phyloP scores from a whole-genome alignment of 169 alveolate species.

The Plasmodium reichenowi region DNA sequence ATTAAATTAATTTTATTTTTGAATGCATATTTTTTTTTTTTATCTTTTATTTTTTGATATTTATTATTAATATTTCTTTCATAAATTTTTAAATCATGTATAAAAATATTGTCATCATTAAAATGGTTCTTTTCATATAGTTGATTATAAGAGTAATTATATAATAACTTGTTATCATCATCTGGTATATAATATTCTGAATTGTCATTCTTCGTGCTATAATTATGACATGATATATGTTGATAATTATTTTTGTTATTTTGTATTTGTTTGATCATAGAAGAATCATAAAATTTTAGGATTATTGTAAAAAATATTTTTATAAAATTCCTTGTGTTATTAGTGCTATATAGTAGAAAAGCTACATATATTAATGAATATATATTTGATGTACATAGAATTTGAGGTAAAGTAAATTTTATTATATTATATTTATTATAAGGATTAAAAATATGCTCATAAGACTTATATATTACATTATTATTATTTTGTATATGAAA shows the following conservation, averaged over 20 bases:
- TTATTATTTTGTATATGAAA: slow-evolving; percentile 3
- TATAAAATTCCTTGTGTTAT: background rate
- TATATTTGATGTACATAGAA: background rate
- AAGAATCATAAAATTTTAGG: background rate
- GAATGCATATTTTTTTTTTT: slow-evolving; percentile 28
- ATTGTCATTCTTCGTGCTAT: background rate
- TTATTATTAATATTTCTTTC: slow-evolving; percentile 52
- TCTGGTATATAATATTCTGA: background rate
- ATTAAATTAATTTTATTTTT: slow-evolving; percentile 15
- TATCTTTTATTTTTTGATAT: slow-evolving; percentile 32
- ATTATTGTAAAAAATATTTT: too few relatives aligned
- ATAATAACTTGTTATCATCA: background rate
- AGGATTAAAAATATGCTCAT: background rate
- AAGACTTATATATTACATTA: background rate
- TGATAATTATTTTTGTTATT: background rate
- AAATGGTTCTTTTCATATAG: background rate
- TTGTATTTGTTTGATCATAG: background rate
- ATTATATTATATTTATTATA: slow-evolving; percentile 9
- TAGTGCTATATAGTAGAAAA: slow-evolving; percentile 2
- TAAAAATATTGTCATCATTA: background rate
- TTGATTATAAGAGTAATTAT: background rate
- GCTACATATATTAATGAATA: slow-evolving; percentile 9
- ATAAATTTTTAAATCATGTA: slow-evolving; percentile 48
- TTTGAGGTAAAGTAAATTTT: background rate
- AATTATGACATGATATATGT: background rate